Percentiles rank a stretch among this genome's conserved stretches.
phyloP scores from a whole-genome alignment of 345 rosid genomes.

The Populus davidiana region DNA sequence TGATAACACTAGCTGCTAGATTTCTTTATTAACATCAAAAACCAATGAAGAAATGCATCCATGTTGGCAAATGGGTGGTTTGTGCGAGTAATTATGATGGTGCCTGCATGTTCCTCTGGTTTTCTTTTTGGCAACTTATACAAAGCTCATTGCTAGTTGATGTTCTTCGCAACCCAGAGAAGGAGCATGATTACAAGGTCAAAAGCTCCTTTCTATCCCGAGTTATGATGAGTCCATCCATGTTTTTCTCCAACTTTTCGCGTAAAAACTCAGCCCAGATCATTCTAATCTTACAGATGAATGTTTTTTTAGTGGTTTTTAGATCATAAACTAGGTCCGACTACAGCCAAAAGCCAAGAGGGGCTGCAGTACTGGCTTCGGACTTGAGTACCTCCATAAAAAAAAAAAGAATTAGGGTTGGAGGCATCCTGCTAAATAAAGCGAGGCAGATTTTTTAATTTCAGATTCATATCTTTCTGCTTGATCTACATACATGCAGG shows the following conservation, averaged over 20 bases:
- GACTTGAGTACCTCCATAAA: no score
- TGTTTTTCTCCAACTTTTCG: background rate
- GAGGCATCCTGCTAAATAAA: no score
- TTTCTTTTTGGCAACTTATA: background rate
- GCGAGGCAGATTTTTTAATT: no score
- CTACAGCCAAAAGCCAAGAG: no score
- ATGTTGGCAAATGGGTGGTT: constrained; percentile 16
- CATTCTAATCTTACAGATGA: background rate
- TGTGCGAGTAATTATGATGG: constrained; percentile 25
- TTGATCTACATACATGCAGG: no score
- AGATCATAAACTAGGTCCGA: no score
- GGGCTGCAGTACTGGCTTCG: no score
- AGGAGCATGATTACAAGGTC: constrained; percentile 5
- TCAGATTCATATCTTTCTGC: no score
- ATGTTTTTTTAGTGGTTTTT: no score
- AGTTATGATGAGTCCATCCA: constrained; percentile 6
- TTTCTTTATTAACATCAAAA: background rate
- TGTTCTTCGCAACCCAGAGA: no score
- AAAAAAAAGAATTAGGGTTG: no score
- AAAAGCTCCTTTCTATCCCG: constrained; percentile 4
- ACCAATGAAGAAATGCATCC: background rate
- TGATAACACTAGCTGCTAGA: background rate
- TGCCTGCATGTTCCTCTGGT: background rate
- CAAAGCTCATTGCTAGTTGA: background rate
- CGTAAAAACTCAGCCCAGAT: background rate